Evolutionary conservation across 345 rosid species (phyloP).

Genomic region (Gossypium thurberi): DNA sequence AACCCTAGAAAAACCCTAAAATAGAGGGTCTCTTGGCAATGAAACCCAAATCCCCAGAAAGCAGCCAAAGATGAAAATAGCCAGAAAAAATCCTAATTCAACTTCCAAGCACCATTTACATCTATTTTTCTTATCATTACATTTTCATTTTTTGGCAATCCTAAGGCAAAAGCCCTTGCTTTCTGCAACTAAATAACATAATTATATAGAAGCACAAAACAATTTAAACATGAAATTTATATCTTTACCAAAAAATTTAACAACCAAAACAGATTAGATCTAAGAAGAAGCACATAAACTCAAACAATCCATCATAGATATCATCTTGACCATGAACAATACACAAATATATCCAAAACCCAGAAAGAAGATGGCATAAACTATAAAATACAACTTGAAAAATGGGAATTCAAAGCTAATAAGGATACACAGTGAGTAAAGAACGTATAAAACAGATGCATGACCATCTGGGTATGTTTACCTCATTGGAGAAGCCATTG

Average conservation of each 20-base stretch:
- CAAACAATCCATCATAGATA: not conserved
- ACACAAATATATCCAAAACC: not conserved
- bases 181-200: not conserved
- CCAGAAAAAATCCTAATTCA: slow-evolving; percentile 1
- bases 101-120: not conserved
- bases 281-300: not conserved
- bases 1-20: slow-evolving; percentile 9
- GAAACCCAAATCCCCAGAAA: not conserved
- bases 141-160: not conserved
- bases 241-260: not conserved
- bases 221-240: not conserved
- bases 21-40: not conserved
- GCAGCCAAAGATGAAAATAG: not conserved
- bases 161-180: not conserved
- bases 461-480: not conserved
- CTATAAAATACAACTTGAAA: not conserved
- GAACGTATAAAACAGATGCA: not conserved
- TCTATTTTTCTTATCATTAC: not conserved
- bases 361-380: not conserved
- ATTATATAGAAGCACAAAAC: not conserved
- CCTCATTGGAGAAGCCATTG: slow-evolving; percentile 15
- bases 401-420: slow-evolving; percentile 1
- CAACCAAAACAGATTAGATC: not conserved
- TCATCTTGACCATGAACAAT: not conserved
- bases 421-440: no score